Evolutionary conservation across 2,329 filamentous ascomycete species (phyloP).

Genomic region (Thielaviopsis cerberus): DNA sequence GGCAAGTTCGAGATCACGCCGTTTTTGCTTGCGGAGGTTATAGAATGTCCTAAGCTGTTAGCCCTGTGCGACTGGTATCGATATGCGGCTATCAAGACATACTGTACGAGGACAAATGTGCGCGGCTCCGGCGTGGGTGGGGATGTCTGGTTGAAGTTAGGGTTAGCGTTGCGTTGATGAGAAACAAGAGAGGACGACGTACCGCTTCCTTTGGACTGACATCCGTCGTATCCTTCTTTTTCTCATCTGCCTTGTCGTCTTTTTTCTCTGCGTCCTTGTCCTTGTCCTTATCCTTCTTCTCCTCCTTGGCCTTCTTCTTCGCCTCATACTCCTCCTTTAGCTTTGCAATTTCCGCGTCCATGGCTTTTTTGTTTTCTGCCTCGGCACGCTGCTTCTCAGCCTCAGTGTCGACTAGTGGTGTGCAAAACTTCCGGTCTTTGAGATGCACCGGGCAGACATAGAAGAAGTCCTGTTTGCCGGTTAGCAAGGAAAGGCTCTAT

Average conservation of each 20-base stretch:
- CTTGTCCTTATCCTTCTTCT: constrained; percentile 39
- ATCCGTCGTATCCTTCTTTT: constrained; percentile 16
- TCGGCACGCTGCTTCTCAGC: constrained; percentile 32
- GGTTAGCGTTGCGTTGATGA: neutral
- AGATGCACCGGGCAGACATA: constrained; percentile 74
- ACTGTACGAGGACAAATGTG: constrained; percentile 73
- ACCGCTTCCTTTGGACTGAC: constrained; percentile 8
- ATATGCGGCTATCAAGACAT: constrained; percentile 9
- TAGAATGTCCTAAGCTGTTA: constrained; percentile 50
- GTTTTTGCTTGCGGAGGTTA: constrained; percentile 63
- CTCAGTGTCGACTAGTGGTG: constrained; percentile 52
- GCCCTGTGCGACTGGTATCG: no score
- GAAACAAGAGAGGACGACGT: neutral
- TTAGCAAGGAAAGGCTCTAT: constrained; percentile 8
- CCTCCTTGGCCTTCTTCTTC: constrained; percentile 47
- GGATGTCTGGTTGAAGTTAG: neutral
- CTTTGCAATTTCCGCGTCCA: constrained; percentile 44
- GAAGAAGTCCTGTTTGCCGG: constrained; percentile 55
- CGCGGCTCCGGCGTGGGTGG: constrained; percentile 35
- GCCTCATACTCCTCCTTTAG: constrained; percentile 64
- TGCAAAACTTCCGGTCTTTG: constrained; percentile 65
- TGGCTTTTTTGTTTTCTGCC: constrained; percentile 30
- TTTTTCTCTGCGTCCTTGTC: constrained; percentile 24
- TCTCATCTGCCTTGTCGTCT: constrained; percentile 16
- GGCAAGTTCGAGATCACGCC: constrained; percentile 32